phyloP scores from a whole-genome alignment of 805 yeast species.

The Suhomyces sp. region DNA sequence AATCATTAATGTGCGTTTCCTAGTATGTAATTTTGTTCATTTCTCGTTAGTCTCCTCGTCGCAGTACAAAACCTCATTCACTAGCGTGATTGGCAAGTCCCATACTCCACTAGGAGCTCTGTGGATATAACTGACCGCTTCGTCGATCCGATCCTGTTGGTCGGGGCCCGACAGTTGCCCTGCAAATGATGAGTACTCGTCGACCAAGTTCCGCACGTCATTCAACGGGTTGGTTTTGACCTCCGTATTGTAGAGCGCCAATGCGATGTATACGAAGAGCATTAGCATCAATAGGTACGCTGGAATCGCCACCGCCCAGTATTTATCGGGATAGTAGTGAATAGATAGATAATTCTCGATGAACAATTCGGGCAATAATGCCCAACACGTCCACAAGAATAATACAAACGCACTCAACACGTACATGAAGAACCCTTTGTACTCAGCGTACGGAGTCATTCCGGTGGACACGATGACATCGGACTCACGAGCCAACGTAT shows the following conservation, averaged over 20 bases:
- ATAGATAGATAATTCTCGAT: constrained; percentile 51
- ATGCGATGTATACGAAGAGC: constrained; percentile 68
- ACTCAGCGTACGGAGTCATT: constrained; percentile 64
- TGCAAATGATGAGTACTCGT: constrained; percentile 50
- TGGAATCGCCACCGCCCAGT: constrained; percentile 88
- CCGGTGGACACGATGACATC: constrained; percentile 62
- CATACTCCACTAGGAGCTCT: constrained; percentile 77
- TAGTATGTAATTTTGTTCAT: too few species aligned
- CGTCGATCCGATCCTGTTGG: constrained; percentile 2
- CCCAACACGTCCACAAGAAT: constrained; percentile 62
- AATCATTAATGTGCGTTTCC: too few species aligned
- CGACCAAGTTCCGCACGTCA: constrained; percentile 64
- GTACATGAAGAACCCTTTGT: constrained; percentile 83
- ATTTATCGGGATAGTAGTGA: constrained; percentile 78
- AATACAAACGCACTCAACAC: constrained; percentile 49
- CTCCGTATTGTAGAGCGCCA: constrained; percentile 76
- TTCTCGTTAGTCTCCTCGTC: not conserved
- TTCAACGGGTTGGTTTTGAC: constrained; percentile 58
- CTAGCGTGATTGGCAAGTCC: constrained; percentile 75
- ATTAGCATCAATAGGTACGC: constrained; percentile 65
- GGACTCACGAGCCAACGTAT: constrained; percentile 59
- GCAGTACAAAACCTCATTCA: constrained; percentile 60
- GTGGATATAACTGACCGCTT: constrained; percentile 33
- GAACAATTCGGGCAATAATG: constrained; percentile 60
- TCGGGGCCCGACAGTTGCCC: constrained; percentile 16